phyloP scores from a whole-genome alignment of 2,329 filamentous ascomycete species.

The Colletotrichum horii region DNA sequence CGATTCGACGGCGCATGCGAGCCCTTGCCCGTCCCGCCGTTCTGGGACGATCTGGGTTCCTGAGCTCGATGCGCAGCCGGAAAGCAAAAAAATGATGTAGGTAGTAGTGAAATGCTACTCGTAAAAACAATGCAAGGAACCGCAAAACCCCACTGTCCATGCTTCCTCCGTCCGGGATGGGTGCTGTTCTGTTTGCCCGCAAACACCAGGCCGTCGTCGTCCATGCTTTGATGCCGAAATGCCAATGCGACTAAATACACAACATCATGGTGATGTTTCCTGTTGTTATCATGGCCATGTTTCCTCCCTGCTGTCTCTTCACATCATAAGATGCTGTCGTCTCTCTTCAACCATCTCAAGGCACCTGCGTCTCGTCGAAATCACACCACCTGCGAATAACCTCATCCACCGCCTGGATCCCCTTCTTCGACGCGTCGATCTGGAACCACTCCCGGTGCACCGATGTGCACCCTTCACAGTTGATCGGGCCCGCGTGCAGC shows the following conservation, averaged over 20 bases:
- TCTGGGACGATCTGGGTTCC: neutral
- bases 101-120: neutral
- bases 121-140: neutral
- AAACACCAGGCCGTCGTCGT: neutral
- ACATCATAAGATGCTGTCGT: neutral
- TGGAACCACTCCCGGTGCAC: slow-evolving; percentile 97
- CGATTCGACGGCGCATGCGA: neutral
- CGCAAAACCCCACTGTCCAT: neutral
- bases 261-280: neutral
- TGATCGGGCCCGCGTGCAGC: slow-evolving; percentile 55
- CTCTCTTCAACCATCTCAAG: neutral
- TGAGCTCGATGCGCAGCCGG: neutral
- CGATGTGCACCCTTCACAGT: slow-evolving; percentile 79
- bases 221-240: neutral
- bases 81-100: neutral
- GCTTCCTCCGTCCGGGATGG: neutral
- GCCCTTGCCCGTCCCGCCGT: neutral
- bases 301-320: neutral
- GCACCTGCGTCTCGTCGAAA: slow-evolving; percentile 69
- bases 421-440: slow-evolving; percentile 75
- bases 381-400: slow-evolving; percentile 84
- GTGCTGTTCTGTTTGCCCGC: neutral
- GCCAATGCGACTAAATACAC: neutral
- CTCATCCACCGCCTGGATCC: slow-evolving; percentile 69
- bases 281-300: neutral